Evolutionary conservation across 1,284 basidiomycete species (phyloP).

Genomic region (Mycena citricolor): DNA sequence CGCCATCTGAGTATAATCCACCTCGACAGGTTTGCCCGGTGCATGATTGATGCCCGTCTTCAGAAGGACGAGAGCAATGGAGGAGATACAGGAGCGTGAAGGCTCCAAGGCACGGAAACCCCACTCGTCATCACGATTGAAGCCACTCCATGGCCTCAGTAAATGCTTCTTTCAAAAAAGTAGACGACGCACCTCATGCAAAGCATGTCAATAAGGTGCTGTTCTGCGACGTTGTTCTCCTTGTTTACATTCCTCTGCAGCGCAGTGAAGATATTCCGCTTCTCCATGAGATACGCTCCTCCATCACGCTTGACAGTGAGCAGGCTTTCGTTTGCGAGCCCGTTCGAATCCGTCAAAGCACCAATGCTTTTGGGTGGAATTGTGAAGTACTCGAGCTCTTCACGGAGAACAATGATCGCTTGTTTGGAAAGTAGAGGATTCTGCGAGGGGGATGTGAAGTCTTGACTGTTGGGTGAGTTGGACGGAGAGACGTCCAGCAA

Average conservation of each 20-base stretch:
- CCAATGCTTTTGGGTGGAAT: conserved; percentile 77
- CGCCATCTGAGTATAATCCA: conserved; percentile 92
- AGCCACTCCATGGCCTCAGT: conserved; percentile 63
- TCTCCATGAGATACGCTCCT: conserved; percentile 86
- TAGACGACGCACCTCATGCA: conserved; percentile 85
- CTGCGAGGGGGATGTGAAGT: conserved; percentile 67
- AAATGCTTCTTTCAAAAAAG: conserved; percentile 7
- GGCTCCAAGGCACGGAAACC: conserved; percentile 96
- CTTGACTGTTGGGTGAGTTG: conserved; percentile 29
- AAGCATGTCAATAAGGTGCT: conserved; percentile 99
- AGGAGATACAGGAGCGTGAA: conserved; percentile 94
- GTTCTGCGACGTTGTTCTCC: conserved; percentile 98
- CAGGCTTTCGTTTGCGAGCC: conserved; percentile 75
- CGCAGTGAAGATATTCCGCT: conserved; percentile 94
- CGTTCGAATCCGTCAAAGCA: conserved; percentile 71
- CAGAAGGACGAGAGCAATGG: conserved; percentile 94
- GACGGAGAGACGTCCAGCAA: conserved; percentile 51
- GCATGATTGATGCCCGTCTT: conserved; percentile 94
- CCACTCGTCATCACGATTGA: conserved; percentile 95
- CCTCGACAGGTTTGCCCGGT: conserved; percentile 62
- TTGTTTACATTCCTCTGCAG: conserved; percentile 98
- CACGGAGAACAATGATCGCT: conserved; percentile 96
- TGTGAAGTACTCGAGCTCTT: conserved; percentile 98
- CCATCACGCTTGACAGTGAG: conserved; percentile 80
- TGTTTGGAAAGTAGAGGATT: conserved; percentile 95